Percentiles rank a stretch among this genome's conserved stretches.
phyloP scores from a whole-genome alignment of 148 eudicot species.

The Spergularia marina region DNA sequence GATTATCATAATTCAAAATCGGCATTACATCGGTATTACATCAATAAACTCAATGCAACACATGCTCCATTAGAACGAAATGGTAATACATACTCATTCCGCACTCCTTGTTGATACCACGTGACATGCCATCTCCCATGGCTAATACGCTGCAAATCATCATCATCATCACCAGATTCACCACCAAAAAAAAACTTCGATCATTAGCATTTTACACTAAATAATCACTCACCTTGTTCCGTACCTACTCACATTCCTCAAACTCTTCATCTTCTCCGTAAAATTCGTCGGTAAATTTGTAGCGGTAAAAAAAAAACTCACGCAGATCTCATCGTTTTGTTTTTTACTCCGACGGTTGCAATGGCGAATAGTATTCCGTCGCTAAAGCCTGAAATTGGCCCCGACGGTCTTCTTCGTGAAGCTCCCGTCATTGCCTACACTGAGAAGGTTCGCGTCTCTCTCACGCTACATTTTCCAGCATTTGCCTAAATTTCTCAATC shows the following conservation, averaged over 20 bases:
- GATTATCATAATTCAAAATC: no score
- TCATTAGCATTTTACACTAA: not conserved
- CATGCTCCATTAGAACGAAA: no score
- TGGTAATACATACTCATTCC: no score
- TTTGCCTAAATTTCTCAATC: not conserved
- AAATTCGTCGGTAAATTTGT: no score
- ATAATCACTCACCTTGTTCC: no score
- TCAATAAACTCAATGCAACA: no score
- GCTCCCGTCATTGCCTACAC: constrained; percentile 87
- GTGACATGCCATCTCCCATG: not conserved
- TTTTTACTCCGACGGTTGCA: not conserved
- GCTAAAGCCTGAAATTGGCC: constrained; percentile 63
- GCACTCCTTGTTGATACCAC: not conserved
- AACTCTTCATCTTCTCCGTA: no score
- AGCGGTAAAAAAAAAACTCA: not conserved
- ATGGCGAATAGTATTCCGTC: constrained; percentile 45
- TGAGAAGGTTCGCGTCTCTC: constrained; percentile 50
- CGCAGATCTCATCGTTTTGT: constrained; percentile 3
- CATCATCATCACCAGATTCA: not conserved
- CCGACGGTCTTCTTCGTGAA: constrained; percentile 77
- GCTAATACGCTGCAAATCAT: not conserved
- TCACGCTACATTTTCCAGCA: not conserved
- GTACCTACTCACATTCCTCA: no score
- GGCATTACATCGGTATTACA: no score
- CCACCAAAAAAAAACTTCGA: not conserved